Evolutionary conservation across 2,329 filamentous ascomycete species (phyloP).

Genomic region (Xylariaceae sp.): DNA sequence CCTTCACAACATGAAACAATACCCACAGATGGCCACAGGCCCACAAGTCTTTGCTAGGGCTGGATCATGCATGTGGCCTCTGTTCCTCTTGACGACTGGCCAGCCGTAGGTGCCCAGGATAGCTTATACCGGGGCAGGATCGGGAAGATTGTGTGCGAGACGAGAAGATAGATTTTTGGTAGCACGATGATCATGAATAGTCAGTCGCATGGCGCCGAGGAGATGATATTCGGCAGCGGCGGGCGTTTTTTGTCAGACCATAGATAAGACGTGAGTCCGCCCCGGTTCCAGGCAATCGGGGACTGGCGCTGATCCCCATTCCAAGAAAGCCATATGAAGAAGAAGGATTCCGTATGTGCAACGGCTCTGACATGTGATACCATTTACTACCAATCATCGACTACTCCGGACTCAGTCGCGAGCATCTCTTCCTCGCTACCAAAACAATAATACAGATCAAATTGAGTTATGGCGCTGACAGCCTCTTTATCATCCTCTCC

Average conservation of each 20-base stretch:
- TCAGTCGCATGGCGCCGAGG: neutral
- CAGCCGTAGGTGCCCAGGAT: neutral
- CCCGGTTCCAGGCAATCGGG: neutral
- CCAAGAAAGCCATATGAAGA: neutral
- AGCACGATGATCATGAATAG: constrained; percentile 1
- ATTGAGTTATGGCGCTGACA: constrained; percentile 1
- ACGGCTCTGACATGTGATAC: neutral
- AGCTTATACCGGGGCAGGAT: neutral
- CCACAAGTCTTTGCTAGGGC: neutral
- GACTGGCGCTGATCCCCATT: constrained; percentile 2
- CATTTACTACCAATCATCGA: neutral
- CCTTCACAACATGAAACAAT: neutral
- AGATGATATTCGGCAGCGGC: neutral
- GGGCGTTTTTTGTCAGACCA: constrained; percentile 7
- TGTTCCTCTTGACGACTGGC: neutral
- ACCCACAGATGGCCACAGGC: neutral
- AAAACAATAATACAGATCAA: neutral
- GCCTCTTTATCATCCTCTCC: neutral
- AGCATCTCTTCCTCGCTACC: neutral
- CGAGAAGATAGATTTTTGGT: constrained; percentile 1
- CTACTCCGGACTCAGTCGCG: neutral
- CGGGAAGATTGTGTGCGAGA: neutral
- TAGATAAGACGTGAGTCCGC: constrained; percentile 13
- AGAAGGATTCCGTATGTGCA: neutral
- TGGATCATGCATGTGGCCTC: neutral